These are phyloP conservation scores for Serendipita sp. DNA, from an alignment of 1,284 basidiomycete species.

Conservation along the genomic window DNA sequence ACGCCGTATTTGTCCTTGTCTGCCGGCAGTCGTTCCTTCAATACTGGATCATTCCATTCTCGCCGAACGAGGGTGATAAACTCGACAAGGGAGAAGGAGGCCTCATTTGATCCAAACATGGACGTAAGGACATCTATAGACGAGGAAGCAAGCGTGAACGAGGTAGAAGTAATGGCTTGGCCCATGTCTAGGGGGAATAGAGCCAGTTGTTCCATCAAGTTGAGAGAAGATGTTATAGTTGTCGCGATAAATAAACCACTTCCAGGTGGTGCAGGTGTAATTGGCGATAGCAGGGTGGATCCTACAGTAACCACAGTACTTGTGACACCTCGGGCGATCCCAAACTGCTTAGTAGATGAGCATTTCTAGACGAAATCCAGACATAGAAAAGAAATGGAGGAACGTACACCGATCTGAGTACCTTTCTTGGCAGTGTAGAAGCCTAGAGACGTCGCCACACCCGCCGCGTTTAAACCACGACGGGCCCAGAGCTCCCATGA, in stretches of 20 bases:
- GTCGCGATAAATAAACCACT: constrained; percentile 41
- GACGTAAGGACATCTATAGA: constrained; percentile 56
- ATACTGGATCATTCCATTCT: constrained; percentile 49
- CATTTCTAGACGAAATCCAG: constrained; percentile 1
- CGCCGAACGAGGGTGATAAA: constrained; percentile 56
- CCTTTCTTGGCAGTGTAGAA: constrained; percentile 53
- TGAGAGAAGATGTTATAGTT: constrained; percentile 46
- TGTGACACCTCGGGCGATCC: constrained; percentile 46
- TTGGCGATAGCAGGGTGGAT: constrained; percentile 50
- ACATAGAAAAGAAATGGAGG: not conserved
- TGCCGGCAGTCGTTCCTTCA: constrained; percentile 35
- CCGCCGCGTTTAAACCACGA: constrained; percentile 25
- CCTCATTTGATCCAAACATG: constrained; percentile 56
- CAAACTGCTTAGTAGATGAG: constrained; percentile 33
- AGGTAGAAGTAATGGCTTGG: constrained; percentile 62
- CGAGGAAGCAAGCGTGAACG: constrained; percentile 52
- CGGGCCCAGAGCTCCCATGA: not conserved
- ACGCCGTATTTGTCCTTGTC: constrained; percentile 42
- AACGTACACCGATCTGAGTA: constrained; percentile 50
- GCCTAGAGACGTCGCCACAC: constrained; percentile 41
- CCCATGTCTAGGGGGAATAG: constrained; percentile 57
- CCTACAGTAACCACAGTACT: constrained; percentile 41
- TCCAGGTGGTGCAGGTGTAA: constrained; percentile 34
- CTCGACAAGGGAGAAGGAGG: constrained; percentile 62
- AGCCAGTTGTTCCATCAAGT: constrained; percentile 51